phyloP scores from a whole-genome alignment of 192 early-diverging fungal genomes.

The Obelidium mucronatum region DNA sequence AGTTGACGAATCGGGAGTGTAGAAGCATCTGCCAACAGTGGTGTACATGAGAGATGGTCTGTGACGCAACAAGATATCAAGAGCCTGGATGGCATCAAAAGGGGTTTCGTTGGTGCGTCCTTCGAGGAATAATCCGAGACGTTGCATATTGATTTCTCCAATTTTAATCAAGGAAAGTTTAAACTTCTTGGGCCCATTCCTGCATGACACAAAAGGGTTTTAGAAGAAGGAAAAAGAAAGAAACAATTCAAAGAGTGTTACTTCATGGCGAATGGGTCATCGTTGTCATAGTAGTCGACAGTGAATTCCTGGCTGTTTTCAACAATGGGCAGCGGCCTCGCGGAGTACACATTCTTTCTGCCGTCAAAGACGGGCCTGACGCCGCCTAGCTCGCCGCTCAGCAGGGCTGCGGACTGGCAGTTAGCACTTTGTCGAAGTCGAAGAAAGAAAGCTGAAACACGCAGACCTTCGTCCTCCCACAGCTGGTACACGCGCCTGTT shows the following conservation, averaged over 20 bases:
- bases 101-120: slow-evolving; percentile 55
- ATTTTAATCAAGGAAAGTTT: slow-evolving; percentile 71
- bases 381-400: slow-evolving; percentile 62
- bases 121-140: slow-evolving; percentile 53
- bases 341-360: slow-evolving; percentile 77
- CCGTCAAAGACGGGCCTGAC: slow-evolving; percentile 84
- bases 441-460: not conserved
- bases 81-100: slow-evolving; percentile 57
- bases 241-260: slow-evolving; percentile 1
- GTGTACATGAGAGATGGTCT: slow-evolving; percentile 79
- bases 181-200: slow-evolving; percentile 62
- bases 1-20: slow-evolving; percentile 70
- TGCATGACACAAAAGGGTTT: not conserved
- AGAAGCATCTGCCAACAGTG: slow-evolving; percentile 90
- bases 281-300: slow-evolving; percentile 60
- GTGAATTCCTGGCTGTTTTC: slow-evolving; percentile 66
- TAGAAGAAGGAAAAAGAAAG: not conserved
- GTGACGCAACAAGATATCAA: slow-evolving; percentile 85
- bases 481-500: slow-evolving; percentile 73
- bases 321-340: slow-evolving; percentile 59
- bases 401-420: slow-evolving; percentile 19
- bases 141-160: slow-evolving; percentile 69
- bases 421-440: not conserved
- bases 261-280: slow-evolving; percentile 46
- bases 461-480: slow-evolving; percentile 56